A percentile compares a stretch with the other conserved stretches of the same genome.
Evolutionary conservation across 2,329 filamentous ascomycete genomes (phyloP).

Genomic region (Sclerotinia trifoliorum): DNA sequence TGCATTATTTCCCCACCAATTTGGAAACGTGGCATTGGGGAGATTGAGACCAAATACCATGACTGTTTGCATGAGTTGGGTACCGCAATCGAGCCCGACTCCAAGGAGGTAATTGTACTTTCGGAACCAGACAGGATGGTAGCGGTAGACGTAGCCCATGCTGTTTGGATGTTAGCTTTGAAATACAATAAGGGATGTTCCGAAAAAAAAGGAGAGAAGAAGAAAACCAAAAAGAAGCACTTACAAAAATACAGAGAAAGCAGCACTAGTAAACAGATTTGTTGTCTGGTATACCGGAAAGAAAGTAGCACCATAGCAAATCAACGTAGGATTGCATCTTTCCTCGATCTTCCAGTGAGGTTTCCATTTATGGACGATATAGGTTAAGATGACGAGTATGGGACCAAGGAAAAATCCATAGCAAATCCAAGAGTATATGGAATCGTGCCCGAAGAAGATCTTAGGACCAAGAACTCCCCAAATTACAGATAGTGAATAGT

Average conservation of each 20-base stretch:
- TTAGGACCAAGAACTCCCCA: slow-evolving; percentile 43
- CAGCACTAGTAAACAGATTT: slow-evolving; percentile 37
- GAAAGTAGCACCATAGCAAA: slow-evolving; percentile 35
- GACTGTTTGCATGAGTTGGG: slow-evolving; percentile 64
- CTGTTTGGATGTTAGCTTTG: background rate
- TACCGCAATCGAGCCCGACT: slow-evolving; percentile 68
- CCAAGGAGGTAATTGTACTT: slow-evolving; percentile 77
- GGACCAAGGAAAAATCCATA: slow-evolving; percentile 39
- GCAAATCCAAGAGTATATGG: slow-evolving; percentile 38
- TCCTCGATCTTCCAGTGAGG: slow-evolving; percentile 39
- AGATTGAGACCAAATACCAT: slow-evolving; percentile 58
- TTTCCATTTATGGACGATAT: slow-evolving; percentile 35
- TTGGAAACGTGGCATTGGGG: slow-evolving; percentile 33
- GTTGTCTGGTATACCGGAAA: slow-evolving; percentile 38
- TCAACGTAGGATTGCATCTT: slow-evolving; percentile 35
- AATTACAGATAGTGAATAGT: slow-evolving; percentile 40
- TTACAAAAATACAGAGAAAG: slow-evolving; percentile 36
- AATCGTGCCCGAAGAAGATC: slow-evolving; percentile 34
- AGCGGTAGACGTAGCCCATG: slow-evolving; percentile 25
- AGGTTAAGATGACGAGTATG: slow-evolving; percentile 32
- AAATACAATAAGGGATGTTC: no score
- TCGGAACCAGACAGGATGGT: slow-evolving; percentile 61
- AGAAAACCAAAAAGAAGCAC: background rate
- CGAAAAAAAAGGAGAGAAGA: no score
- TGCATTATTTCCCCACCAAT: slow-evolving; percentile 39